A percentile compares a stretch with the other conserved stretches of the same genome.
Evolutionary conservation across 1,284 basidiomycete genomes (phyloP).

Genomic region (Fomes fomentarius): DNA sequence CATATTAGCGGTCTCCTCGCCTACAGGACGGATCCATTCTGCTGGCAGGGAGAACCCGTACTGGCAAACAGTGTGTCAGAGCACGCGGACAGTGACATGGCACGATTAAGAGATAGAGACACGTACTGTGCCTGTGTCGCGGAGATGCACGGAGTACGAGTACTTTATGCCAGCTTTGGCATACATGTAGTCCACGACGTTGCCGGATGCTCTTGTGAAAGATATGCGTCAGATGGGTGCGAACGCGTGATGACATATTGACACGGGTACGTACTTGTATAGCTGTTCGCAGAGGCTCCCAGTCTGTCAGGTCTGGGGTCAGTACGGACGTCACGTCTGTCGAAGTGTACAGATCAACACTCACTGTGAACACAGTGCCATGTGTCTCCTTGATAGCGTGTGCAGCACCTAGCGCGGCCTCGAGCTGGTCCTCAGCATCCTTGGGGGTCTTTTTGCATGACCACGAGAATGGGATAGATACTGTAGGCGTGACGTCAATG

Average conservation of each 20-base stretch:
- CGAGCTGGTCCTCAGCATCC: slow-evolving; percentile 83
- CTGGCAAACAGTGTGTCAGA: too few species aligned
- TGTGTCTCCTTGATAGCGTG: slow-evolving; percentile 62
- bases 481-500: slow-evolving; percentile 33
- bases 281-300: slow-evolving; percentile 72
- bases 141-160: slow-evolving; percentile 76
- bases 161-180: slow-evolving; percentile 68
- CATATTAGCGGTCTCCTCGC: slow-evolving; percentile 73
- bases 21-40: slow-evolving; percentile 75
- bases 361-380: slow-evolving; percentile 55
- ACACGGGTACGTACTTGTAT: slow-evolving; percentile 54
- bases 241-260: too few species aligned
- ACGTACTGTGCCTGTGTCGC: slow-evolving; percentile 83
- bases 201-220: slow-evolving; percentile 74
- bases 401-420: slow-evolving; percentile 75
- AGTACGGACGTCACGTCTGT: neutral
- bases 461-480: slow-evolving; percentile 77
- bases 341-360: slow-evolving; percentile 13
- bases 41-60: slow-evolving; percentile 83
- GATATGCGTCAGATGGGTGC: too few species aligned
- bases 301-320: slow-evolving; percentile 39
- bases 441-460: slow-evolving; percentile 69
- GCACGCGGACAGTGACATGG: too few species aligned
- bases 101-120: neutral
- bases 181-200: slow-evolving; percentile 81